Conservation (phyloP, 495 filamentous ascomycete species). For the Bombardia bombarda region DNA sequence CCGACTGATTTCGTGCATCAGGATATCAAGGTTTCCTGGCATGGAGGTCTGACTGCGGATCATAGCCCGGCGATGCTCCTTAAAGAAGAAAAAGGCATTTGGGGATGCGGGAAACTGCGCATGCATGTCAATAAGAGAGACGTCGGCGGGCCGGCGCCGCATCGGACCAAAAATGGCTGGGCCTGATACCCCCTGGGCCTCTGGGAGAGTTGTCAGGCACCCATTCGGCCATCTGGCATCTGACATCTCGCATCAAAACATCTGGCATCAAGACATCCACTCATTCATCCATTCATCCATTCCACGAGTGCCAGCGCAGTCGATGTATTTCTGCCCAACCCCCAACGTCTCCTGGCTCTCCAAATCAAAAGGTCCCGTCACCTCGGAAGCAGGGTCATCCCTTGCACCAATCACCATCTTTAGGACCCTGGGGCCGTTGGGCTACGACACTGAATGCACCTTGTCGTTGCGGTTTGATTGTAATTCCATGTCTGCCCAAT, state of each 20-base stretch:
- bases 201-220: not conserved
- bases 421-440: constrained; percentile 11
- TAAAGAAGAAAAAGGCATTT: not conserved
- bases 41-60: not conserved
- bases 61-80: not conserved
- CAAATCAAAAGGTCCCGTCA: not conserved
- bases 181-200: not conserved
- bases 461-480: too few species aligned
- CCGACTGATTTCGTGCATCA: not conserved
- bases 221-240: not conserved
- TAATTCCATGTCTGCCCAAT: too few species aligned
- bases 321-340: constrained; percentile 20
- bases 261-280: not conserved
- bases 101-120: not conserved
- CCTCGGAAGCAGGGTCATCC: constrained; percentile 5
- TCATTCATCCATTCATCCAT: not conserved
- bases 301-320: constrained; percentile 4
- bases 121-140: not conserved
- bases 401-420: constrained; percentile 20
- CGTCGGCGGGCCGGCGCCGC: not conserved
- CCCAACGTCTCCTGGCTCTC: not conserved
- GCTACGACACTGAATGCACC: constrained; percentile 15
- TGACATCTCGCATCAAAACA: constrained; percentile 1
- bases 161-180: not conserved
- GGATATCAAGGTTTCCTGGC: not conserved